Evolutionary conservation across 768 basidiomycete species (phyloP), one percentile per base, ranked within the genome.

Genomic region (Coprinopsis marcescibilis): DNA sequence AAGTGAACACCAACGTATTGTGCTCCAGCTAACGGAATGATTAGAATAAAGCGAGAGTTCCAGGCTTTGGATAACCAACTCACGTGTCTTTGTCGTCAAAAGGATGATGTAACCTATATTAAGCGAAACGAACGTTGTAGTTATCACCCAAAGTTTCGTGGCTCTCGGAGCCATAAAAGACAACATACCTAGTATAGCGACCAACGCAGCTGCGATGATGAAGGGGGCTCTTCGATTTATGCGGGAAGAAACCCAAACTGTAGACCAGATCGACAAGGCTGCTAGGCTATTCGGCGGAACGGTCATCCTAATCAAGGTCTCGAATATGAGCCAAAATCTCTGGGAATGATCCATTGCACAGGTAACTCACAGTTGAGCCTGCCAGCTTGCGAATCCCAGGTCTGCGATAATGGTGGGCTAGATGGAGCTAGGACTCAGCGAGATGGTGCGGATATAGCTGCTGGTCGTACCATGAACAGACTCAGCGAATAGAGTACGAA

Each of bases 1-100:
- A 83, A 66, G 59, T 74, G 75, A 1, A 81, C 71, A 14, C 80
- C 77, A 19, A 75, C 68, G 50, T 81, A 83, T 56, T 78, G 78
- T 1, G 71, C 65, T 11, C 72, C 75, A 42, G 77, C 75, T 75
- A 45, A 15, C 4, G 17, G 4, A 34, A 15, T 12, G n/a, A 32
- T 32, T 32, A 32, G 17, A 17, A 27, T 30, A 20, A 23, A 23
- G 4, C 21, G 7, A 40, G 15, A 10, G n/a, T n/a, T 21, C 4
- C 14, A 37, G 26, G 36, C 24, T 42, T 21, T 34, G 4, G 15
- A 21, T 26, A 34, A 42, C 17, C 19, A 45, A 57, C 72, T 51
- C 43, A 78, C 77, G 50, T 12, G 68, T 73, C 29, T 61, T 67
- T 0, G 71, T 73, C 3, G 74, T 59, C 2, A 79, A 54, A n/a